Evolutionary conservation across 2,329 filamentous ascomycete species (phyloP).

Genomic region (Ampelomyces quisqualis): DNA sequence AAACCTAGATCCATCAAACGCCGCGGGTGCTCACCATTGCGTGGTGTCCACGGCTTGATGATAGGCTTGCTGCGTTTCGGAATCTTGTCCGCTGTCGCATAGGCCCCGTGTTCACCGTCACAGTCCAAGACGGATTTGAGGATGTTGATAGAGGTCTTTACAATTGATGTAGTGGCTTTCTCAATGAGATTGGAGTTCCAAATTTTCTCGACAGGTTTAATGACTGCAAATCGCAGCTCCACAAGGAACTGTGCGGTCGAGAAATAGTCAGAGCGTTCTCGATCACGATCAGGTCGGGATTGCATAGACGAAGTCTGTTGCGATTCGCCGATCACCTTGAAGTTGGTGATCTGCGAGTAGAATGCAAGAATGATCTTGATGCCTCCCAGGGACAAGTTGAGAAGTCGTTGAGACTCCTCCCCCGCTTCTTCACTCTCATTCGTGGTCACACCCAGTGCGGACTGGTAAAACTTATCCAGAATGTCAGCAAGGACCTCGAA

Average conservation of each 20-base stretch:
- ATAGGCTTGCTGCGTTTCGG: conserved; percentile 49
- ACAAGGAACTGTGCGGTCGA: conserved; percentile 75
- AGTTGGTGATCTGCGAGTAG: conserved; percentile 72
- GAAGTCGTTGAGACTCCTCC: conserved; percentile 43
- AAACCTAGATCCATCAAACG: conserved; percentile 51
- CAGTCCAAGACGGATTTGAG: conserved; percentile 74
- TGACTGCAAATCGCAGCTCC: conserved; percentile 76
- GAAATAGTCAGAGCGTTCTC: conserved; percentile 62
- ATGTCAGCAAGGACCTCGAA: conserved; percentile 72
- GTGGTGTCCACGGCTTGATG: conserved; percentile 55
- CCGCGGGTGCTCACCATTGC: conserved; percentile 47
- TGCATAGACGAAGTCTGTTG: conserved; percentile 60
- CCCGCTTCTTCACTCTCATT: conserved; percentile 47
- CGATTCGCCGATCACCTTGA: conserved; percentile 79
- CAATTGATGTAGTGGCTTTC: conserved; percentile 72
- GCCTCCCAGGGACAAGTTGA: conserved; percentile 57
- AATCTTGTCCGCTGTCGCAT: conserved; percentile 62
- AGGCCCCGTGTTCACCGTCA: conserved; percentile 71
- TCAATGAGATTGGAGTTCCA: conserved; percentile 87
- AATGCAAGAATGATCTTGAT: conserved; percentile 84
- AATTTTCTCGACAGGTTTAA: conserved; percentile 73
- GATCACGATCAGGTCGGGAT: conserved; percentile 55
- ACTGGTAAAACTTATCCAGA: conserved; percentile 66
- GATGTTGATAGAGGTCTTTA: conserved; percentile 80
- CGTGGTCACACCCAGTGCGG: conserved; percentile 54